Evolutionary conservation across 768 basidiomycete genomes (phyloP).

Genomic region (Suillus hirtellus): DNA sequence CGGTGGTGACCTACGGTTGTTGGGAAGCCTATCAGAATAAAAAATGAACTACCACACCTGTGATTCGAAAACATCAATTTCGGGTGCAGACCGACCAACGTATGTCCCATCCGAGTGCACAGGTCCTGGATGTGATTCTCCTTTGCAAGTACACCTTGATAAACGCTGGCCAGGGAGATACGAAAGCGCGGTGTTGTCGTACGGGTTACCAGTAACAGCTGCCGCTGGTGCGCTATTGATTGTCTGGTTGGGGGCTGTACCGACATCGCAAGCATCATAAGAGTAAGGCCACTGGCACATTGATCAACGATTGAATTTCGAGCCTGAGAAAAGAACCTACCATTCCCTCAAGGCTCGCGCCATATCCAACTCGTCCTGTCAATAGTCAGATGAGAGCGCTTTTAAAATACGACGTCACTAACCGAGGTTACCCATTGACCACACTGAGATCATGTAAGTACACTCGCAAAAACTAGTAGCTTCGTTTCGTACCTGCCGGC

Average conservation of each 20-base stretch:
- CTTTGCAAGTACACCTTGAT: slow-evolving; percentile 84
- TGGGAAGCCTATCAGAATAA: slow-evolving; percentile 3
- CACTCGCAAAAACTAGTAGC: not conserved
- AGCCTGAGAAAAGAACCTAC: slow-evolving; percentile 36
- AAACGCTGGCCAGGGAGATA: slow-evolving; percentile 88
- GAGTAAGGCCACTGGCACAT: slow-evolving; percentile 72
- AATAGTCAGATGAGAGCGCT: slow-evolving; percentile 1
- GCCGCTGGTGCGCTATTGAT: slow-evolving; percentile 60
- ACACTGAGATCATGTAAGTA: slow-evolving; percentile 39
- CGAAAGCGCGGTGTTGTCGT: slow-evolving; percentile 57
- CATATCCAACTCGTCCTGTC: slow-evolving; percentile 80
- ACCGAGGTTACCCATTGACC: slow-evolving; percentile 82
- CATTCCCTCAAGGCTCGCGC: slow-evolving; percentile 83
- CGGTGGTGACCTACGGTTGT: slow-evolving; percentile 34
- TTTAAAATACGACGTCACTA: slow-evolving; percentile 13
- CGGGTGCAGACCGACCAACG: slow-evolving; percentile 81
- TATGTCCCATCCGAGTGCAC: slow-evolving; percentile 73
- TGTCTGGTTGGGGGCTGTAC: slow-evolving; percentile 87
- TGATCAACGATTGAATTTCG: slow-evolving; percentile 10
- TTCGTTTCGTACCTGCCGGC: slow-evolving; percentile 50
- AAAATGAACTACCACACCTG: slow-evolving; percentile 43
- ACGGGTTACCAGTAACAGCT: slow-evolving; percentile 61
- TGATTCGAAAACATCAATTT: slow-evolving; percentile 91
- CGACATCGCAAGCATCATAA: slow-evolving; percentile 89
- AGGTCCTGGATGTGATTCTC: slow-evolving; percentile 89